Conservation (phyloP, 1,139 yeast genomes). For the Yamadazyma triangularis region DNA sequence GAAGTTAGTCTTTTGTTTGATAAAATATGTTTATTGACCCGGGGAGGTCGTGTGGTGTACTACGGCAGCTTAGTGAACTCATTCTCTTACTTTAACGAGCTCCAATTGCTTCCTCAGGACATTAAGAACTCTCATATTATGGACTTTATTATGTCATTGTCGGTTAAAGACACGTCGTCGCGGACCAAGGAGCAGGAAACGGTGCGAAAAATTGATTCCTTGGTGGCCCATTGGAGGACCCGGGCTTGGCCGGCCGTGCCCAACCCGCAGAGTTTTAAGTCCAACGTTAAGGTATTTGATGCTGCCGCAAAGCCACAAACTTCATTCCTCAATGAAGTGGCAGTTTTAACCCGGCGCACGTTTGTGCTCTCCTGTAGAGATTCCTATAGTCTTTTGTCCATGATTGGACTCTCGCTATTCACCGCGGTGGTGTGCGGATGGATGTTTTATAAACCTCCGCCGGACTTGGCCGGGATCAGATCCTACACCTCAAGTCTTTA, state of each 20-base stretch:
- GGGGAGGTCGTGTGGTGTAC: slow-evolving; percentile 61
- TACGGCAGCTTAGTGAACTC: slow-evolving; percentile 49
- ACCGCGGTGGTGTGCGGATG: slow-evolving; percentile 68
- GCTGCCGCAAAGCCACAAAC: slow-evolving; percentile 25
- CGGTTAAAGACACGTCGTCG: slow-evolving; percentile 62
- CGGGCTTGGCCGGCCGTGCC: too few relatives aligned
- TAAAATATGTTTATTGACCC: slow-evolving; percentile 62
- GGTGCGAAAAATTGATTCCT: slow-evolving; percentile 34
- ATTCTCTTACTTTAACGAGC: slow-evolving; percentile 44
- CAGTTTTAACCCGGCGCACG: slow-evolving; percentile 53
- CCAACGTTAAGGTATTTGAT: too few relatives aligned
- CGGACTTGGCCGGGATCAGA: slow-evolving; percentile 62
- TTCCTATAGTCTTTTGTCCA: slow-evolving; percentile 48
- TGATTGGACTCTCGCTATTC: slow-evolving; percentile 50
- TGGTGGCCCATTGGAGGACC: slow-evolving; percentile 51
- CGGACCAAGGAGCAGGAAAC: slow-evolving; percentile 42
- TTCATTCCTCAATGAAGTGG: slow-evolving; percentile 41
- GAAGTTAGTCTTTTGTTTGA: slow-evolving; percentile 70
- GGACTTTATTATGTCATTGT: slow-evolving; percentile 63
- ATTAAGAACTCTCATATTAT: slow-evolving; percentile 30
- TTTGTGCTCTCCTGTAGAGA: slow-evolving; percentile 57
- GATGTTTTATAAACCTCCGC: slow-evolving; percentile 67
- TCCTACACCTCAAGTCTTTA: slow-evolving; percentile 62
- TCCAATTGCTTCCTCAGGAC: slow-evolving; percentile 16
- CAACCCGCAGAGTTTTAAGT: too few relatives aligned